Base-by-base conservation (phyloP, 2,329 filamentous ascomycete genomes). In the Fusarium verticillioides region DNA sequence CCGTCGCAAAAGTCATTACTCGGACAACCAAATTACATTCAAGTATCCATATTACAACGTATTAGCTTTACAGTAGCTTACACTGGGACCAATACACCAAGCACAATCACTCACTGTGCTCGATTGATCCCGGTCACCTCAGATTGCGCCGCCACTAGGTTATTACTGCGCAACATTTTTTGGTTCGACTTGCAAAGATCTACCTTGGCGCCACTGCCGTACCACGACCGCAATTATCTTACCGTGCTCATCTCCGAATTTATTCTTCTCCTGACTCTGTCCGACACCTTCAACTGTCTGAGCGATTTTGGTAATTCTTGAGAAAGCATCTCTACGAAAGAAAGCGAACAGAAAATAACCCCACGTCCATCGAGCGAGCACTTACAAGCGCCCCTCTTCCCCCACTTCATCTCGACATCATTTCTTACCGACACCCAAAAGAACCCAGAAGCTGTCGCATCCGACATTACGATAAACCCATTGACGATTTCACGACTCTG, bases 331-430 rank as follows among this genome's bases (percentile, higher is more conserved):
- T 57, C 56, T 52, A 19, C 71, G 39, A 58, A 56, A 47, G 34
- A 53, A 39, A 34, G 6, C 30, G n/a, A 36, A 32, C 32, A 52
- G 9, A 47, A 28, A 43, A 23, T 42, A 39, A 70, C 26, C 36
- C 36, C 40, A 52, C 63, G 40, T 34, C 47, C 44, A 19, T 19
- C 66, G 63, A 69, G 59, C 64, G 65, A 77, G 60, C 53, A 75
- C 75, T 75, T 75, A 75, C 69, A 70, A 77, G 57, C 72, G 63
- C 63, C 69, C 69, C 65, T 68, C 71, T 65, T 59, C 65, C 72
- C 71, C 73, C 70, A 72, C 72, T 59, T 54, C 44, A 54, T 70
- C 56, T 71, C 60, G 66, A 64, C 54, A 56, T 66, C 32, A 26
- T 44, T 59, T 59, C 66, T 56, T 40, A 67, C 42, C 60, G 57